Conservation (phyloP, 1,284 basidiomycete species). For the Sporisorium reilianum region DNA sequence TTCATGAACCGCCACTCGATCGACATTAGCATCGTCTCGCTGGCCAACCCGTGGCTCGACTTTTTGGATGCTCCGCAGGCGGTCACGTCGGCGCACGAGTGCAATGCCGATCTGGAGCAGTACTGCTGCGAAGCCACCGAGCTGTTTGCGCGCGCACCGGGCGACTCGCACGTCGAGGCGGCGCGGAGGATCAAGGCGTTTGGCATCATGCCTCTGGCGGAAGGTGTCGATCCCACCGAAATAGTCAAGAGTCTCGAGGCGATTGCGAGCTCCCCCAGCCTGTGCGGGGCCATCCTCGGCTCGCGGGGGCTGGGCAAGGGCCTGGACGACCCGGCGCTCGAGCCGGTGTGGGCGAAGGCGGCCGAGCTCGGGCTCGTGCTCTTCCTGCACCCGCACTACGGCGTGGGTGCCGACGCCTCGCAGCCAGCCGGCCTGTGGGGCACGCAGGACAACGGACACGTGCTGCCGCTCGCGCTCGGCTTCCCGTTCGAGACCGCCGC, state of each 20-base stretch:
- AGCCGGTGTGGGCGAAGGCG: conserved; percentile 79
- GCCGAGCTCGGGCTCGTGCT: conserved; percentile 31
- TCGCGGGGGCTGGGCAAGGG: conserved; percentile 82
- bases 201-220: conserved; percentile 84
- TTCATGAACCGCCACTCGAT: conserved; percentile 84
- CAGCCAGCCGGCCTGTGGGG: conserved; percentile 73
- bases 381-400: conserved; percentile 49
- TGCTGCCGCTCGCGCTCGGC: conserved; percentile 83
- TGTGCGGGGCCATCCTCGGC: conserved; percentile 82
- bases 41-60: conserved; percentile 90
- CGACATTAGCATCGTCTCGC: conserved; percentile 71
- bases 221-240: conserved; percentile 74
- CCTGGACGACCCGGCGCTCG: conserved; percentile 77
- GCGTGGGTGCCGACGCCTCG: conserved; percentile 22
- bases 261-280: conserved; percentile 71
- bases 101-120: conserved; percentile 81
- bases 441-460: conserved; percentile 82
- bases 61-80: conserved; percentile 81
- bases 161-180: conserved; percentile 70
- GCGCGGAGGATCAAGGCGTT: conserved; percentile 78
- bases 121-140: conserved; percentile 74
- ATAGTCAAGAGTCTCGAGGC: conserved; percentile 77
- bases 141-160: conserved; percentile 58
- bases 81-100: conserved; percentile 75
- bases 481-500: conserved; percentile 90